phyloP scores from a whole-genome alignment of 208 protist genomes.

The Wallacemonas sp. region DNA sequence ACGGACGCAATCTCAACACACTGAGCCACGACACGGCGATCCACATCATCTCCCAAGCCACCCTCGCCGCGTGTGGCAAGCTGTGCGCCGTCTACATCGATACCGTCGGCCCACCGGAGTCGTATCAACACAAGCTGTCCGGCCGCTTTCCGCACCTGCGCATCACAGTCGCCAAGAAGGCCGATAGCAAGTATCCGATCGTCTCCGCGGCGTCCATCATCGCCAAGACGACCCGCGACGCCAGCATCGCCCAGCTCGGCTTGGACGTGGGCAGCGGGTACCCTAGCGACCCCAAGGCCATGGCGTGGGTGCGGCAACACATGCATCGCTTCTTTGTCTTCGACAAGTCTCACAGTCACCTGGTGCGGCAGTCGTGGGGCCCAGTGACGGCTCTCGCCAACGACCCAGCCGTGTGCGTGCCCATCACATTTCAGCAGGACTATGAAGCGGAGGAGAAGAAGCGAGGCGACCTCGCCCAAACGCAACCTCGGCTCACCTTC shows the following conservation, averaged over 20 bases:
- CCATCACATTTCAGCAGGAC: constrained; percentile 70
- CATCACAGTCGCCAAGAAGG: constrained; percentile 87
- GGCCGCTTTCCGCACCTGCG: constrained; percentile 87
- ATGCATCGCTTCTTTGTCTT: constrained; percentile 83
- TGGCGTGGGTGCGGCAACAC: constrained; percentile 67
- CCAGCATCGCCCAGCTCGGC: constrained; percentile 36
- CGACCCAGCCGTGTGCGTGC: constrained; percentile 48
- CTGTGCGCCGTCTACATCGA: constrained; percentile 93
- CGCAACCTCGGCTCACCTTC: constrained; percentile 59
- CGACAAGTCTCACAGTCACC: constrained; percentile 37
- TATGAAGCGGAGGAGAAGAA: constrained; percentile 35
- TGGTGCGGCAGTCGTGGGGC: constrained; percentile 78
- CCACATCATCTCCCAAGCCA: constrained; percentile 72
- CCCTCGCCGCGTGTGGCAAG: constrained; percentile 68
- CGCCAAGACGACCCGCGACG: constrained; percentile 89
- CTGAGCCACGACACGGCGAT: constrained; percentile 89
- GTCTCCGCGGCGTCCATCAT: constrained; percentile 93
- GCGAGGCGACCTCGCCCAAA: constrained; percentile 35
- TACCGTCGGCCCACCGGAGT: constrained; percentile 87
- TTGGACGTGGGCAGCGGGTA: constrained; percentile 80
- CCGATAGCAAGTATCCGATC: constrained; percentile 91
- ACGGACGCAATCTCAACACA: constrained; percentile 85
- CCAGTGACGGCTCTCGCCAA: constrained; percentile 64
- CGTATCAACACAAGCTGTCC: constrained; percentile 76
- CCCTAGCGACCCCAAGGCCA: constrained; percentile 74